Conservation (phyloP, 768 basidiomycete genomes). For the Suillus hirtellus region DNA sequence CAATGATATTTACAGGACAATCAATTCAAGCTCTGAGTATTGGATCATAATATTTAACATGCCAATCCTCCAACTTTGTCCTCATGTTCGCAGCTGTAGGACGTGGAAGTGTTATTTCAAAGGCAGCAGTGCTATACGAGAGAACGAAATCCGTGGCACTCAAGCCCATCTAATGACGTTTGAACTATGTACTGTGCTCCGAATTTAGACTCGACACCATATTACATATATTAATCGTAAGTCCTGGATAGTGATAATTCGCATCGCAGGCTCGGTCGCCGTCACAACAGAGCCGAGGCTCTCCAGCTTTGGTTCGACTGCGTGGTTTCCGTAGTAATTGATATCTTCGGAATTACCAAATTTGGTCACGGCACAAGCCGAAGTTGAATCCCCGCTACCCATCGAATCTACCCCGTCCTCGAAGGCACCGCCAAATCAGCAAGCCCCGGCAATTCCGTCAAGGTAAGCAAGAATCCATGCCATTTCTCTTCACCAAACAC, state of each 20-base stretch:
- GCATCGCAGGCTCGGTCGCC: not conserved
- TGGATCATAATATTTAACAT: not conserved
- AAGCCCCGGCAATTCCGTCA: slow-evolving; percentile 47
- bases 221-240: not conserved
- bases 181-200: not conserved
- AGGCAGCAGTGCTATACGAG: not conserved
- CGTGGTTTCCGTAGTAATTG: not conserved
- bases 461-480: slow-evolving; percentile 53
- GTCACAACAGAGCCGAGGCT: not conserved
- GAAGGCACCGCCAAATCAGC: slow-evolving; percentile 22
- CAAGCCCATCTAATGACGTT: not conserved
- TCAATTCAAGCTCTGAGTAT: no score
- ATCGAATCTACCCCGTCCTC: slow-evolving; percentile 15
- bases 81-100: not conserved
- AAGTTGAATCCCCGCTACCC: slow-evolving; percentile 26
- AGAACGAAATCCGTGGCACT: not conserved
- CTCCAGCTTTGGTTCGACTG: not conserved
- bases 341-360: slow-evolving; percentile 13
- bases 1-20: not conserved
- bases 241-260: not conserved
- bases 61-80: not conserved
- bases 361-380: slow-evolving; percentile 27
- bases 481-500: slow-evolving; percentile 15
- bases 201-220: not conserved
- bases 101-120: not conserved